A percentile compares a stretch with the other conserved stretches of the same genome.
phyloP scores from a whole-genome alignment of 331 rosid genomes.

The Prunus yedoensis region DNA sequence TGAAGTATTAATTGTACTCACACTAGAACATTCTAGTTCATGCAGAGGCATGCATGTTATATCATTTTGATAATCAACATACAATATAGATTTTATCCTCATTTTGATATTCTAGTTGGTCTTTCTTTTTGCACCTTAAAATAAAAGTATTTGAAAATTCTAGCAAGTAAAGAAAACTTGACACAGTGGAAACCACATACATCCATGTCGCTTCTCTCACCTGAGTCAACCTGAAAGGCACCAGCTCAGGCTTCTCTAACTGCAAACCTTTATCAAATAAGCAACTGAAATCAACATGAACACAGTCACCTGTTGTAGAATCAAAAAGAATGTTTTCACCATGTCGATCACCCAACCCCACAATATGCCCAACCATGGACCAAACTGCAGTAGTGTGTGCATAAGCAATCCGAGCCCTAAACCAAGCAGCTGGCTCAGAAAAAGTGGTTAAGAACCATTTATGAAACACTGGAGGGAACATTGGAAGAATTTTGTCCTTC shows the following conservation, averaged over 20 bases:
- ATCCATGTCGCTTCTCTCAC: conserved; percentile 40
- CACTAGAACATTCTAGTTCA: background rate
- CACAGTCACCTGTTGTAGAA: conserved; percentile 94
- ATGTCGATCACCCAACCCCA: conserved; percentile 94
- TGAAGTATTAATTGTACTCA: background rate
- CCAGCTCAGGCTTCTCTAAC: conserved; percentile 97
- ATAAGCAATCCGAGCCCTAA: conserved; percentile 89
- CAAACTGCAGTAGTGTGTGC: conserved; percentile 98
- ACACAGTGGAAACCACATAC: conserved; percentile 3
- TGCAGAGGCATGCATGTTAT: background rate
- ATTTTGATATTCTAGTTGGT: background rate
- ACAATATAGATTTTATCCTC: background rate
- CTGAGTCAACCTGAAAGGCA: conserved; percentile 96
- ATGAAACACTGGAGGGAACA: conserved; percentile 95
- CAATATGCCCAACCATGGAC: conserved; percentile 99
- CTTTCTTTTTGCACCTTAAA: background rate
- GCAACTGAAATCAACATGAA: conserved; percentile 98
- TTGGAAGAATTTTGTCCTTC: conserved; percentile 79
- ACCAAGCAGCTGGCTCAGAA: conserved; percentile 99
- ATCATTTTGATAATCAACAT: background rate
- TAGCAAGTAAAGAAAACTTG: background rate
- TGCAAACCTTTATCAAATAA: conserved; percentile 94
- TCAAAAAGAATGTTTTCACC: conserved; percentile 97
- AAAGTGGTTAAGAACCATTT: conserved; percentile 91
- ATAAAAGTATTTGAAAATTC: background rate